Evolutionary conservation across 148 eudicot genomes (phyloP).

Genomic region (Hydrangea macrophylla): DNA sequence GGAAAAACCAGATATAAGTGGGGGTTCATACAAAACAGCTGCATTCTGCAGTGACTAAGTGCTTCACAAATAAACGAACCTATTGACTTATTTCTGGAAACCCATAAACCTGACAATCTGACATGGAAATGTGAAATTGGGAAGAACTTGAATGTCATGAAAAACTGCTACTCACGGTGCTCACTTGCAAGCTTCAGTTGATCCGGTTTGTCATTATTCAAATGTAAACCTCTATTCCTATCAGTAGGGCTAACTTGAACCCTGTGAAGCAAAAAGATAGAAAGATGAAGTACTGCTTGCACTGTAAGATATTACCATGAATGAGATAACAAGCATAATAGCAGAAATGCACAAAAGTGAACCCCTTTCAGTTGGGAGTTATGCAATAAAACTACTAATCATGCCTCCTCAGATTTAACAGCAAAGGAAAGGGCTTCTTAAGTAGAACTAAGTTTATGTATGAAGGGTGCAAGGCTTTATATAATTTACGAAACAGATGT

Average conservation of each 20-base stretch:
- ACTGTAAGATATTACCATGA: neutral
- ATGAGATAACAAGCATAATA: neutral
- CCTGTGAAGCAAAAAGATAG: slow-evolving; percentile 17
- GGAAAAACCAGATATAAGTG: slow-evolving; percentile 7
- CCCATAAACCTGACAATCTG: neutral
- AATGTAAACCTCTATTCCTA: slow-evolving; percentile 22
- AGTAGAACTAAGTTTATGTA: neutral
- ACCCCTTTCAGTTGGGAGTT: neutral
- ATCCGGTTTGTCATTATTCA: slow-evolving; percentile 21
- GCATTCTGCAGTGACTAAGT: neutral
- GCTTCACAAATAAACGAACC: neutral
- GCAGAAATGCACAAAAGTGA: neutral
- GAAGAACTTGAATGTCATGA: neutral
- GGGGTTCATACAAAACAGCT: neutral
- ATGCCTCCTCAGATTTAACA: neutral
- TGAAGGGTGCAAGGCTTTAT: neutral
- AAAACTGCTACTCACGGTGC: slow-evolving; percentile 36
- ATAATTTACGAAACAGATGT: neutral
- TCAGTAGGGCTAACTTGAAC: slow-evolving; percentile 20
- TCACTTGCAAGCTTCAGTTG: slow-evolving; percentile 31
- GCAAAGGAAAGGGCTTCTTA: neutral
- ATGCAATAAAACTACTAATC: neutral
- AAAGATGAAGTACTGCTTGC: neutral
- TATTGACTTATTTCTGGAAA: neutral
- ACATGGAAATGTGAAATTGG: neutral